Base-by-base conservation (phyloP, 2,329 filamentous ascomycete genomes). In the Dactylonectria macrodidyma region DNA sequence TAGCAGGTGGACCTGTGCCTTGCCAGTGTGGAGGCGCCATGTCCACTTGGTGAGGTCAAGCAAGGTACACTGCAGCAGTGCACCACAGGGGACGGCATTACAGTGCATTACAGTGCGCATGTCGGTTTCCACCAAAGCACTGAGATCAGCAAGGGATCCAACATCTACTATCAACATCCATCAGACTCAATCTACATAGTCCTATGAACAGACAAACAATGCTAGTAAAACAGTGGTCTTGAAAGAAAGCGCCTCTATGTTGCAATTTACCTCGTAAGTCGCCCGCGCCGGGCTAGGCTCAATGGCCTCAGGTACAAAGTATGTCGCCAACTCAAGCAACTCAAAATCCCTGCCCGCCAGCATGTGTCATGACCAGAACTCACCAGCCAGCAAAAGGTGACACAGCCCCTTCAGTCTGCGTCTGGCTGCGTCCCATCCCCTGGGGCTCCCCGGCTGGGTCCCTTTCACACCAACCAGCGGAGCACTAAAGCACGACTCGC, bases 351-450 rank as follows among this genome's bases (percentile, higher is more conserved):
- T 66, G 65, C n/a, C 19, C 14, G 56, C 65, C 51, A 66, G 62
- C 62, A 50, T 65, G 71, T 73, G 59, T 70, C 69, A 73, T 50
- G 22, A 47, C 38, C 38, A 65, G 38, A 59, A 50, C 54, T 66
- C 55, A 57, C 62, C 54, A 66, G 55, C 66, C 66, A 73, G 64
- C 62, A 55, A 51, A 67, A 67, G 69, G 36, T 26, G 47, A 59
- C 64, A 66, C 64, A 66, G 64, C 64, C 64, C 64, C 64, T 54
- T 66, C 59, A 38, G 54, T 66, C 59, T 66, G 64, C 64, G 62
- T 54, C 64, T 62, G 36, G 46, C 58, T 57, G 58, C 63, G 63
- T 66, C 63, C 63, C 52, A 66, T 62, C 52, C 54, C 59, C 54
- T 44, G 54, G 59, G 47, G 55, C 59, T 62, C 41, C 51, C 50